Evolutionary conservation across 192 early-diverging fungal species (phyloP).

Genomic region (Cetraspora pellucida): DNA sequence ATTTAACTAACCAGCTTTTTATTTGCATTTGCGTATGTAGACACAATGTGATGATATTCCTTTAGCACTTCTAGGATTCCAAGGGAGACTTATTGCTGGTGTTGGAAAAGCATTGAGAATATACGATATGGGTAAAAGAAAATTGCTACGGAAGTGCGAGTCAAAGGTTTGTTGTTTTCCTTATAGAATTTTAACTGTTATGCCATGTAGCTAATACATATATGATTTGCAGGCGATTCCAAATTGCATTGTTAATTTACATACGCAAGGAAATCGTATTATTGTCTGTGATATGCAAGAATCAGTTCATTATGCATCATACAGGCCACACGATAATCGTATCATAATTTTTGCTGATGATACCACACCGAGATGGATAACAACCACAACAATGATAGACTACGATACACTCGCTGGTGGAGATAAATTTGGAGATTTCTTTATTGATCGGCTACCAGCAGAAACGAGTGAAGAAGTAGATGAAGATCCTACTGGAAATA

Average conservation of each 20-base stretch:
- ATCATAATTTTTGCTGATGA: slow-evolving; percentile 95
- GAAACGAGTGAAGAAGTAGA: slow-evolving; percentile 74
- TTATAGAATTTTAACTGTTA: background rate
- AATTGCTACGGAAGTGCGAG: slow-evolving; percentile 90
- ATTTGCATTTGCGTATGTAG: slow-evolving; percentile 1
- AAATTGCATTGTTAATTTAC: slow-evolving; percentile 67
- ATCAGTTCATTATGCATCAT: slow-evolving; percentile 78
- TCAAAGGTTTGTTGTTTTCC: slow-evolving; percentile 54
- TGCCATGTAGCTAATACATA: background rate
- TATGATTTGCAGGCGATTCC: slow-evolving; percentile 62
- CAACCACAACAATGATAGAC: slow-evolving; percentile 78
- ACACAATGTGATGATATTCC: slow-evolving; percentile 89
- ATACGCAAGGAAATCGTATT: slow-evolving; percentile 81
- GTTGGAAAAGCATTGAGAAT: slow-evolving; percentile 85
- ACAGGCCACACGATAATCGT: slow-evolving; percentile 71
- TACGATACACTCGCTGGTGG: slow-evolving; percentile 91
- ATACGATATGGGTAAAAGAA: slow-evolving; percentile 90
- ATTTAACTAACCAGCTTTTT: background rate
- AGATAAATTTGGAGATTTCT: slow-evolving; percentile 98
- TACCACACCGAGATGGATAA: slow-evolving; percentile 84
- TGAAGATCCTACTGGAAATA: slow-evolving; percentile 84
- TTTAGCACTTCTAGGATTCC: slow-evolving; percentile 80
- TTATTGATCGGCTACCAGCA: slow-evolving; percentile 71
- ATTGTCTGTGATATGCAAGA: slow-evolving; percentile 88
- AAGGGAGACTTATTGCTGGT: slow-evolving; percentile 86